Conservation (phyloP, 2,329 filamentous ascomycete species). For the Atkinsonella hypoxylon region DNA sequence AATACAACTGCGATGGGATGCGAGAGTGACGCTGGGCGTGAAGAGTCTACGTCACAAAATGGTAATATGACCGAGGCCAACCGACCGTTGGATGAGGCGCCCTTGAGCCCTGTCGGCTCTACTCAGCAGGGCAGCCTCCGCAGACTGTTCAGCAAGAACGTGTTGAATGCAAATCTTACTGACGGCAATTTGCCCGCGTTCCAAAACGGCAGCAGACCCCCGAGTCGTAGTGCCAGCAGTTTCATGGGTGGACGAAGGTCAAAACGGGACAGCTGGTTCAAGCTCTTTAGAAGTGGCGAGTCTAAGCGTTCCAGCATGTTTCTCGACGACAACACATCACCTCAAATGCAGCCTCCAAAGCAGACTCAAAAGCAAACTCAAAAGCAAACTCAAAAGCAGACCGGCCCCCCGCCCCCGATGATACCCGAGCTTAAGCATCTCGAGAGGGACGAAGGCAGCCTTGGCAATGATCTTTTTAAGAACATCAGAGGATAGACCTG, state of each 20-base stretch:
- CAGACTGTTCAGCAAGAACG: conserved; percentile 43
- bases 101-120: conserved; percentile 39
- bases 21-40: background rate
- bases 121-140: conserved; percentile 43
- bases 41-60: conserved; percentile 15
- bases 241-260: conserved; percentile 40
- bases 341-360: conserved; percentile 19
- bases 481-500: conserved; percentile 37
- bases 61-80: conserved; percentile 35
- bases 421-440: conserved; percentile 45
- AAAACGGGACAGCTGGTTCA: conserved; percentile 48
- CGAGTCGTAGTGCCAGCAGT: conserved; percentile 38
- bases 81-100: conserved; percentile 36
- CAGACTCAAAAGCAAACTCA: conserved; percentile 18
- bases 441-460: conserved; percentile 33
- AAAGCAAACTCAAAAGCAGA: conserved; percentile 18
- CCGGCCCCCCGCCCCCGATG: conserved; percentile 45
- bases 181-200: conserved; percentile 33
- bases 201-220: conserved; percentile 30
- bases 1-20: background rate
- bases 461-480: conserved; percentile 45
- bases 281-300: conserved; percentile 33
- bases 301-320: conserved; percentile 30
- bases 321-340: conserved; percentile 23
- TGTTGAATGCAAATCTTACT: conserved; percentile 41